Evolutionary conservation across 208 protist species (phyloP).

Genomic region (Porcisia deanei): DNA sequence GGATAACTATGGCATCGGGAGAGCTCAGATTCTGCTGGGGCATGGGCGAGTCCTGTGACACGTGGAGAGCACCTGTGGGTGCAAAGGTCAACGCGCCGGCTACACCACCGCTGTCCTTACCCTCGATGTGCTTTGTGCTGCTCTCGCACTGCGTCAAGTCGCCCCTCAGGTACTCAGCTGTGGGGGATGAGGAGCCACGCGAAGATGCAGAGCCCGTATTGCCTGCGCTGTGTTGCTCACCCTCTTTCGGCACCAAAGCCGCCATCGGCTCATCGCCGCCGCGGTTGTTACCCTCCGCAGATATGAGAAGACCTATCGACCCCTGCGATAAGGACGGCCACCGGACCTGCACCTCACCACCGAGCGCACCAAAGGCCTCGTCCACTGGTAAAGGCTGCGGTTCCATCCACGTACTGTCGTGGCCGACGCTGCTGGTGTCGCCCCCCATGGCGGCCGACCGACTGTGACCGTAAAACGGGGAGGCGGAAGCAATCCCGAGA

Average conservation of each 20-base stretch:
- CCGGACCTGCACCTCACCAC: neutral
- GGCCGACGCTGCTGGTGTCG: neutral
- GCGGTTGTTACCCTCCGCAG: too few relatives aligned
- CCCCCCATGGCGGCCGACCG: neutral
- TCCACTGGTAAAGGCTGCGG: neutral
- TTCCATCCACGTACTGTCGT: neutral
- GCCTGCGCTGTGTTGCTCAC: neutral
- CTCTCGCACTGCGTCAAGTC: constrained; percentile 8
- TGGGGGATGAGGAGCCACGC: constrained; percentile 19
- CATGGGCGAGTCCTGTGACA: constrained; percentile 31
- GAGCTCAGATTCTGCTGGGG: constrained; percentile 8
- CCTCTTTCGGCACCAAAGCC: neutral
- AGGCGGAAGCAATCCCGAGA: neutral
- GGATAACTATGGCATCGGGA: neutral
- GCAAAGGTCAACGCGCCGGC: neutral
- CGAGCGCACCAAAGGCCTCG: neutral
- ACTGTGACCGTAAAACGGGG: neutral
- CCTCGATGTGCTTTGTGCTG: constrained; percentile 1
- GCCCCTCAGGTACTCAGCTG: constrained; percentile 18
- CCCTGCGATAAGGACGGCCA: neutral
- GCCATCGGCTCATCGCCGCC: neutral
- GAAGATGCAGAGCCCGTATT: neutral
- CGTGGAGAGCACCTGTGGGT: constrained; percentile 24
- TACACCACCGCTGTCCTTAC: neutral
- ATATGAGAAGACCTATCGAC: neutral